Conservation (phyloP, 1,284 basidiomycete species). For the Inonotus hispidus region DNA sequence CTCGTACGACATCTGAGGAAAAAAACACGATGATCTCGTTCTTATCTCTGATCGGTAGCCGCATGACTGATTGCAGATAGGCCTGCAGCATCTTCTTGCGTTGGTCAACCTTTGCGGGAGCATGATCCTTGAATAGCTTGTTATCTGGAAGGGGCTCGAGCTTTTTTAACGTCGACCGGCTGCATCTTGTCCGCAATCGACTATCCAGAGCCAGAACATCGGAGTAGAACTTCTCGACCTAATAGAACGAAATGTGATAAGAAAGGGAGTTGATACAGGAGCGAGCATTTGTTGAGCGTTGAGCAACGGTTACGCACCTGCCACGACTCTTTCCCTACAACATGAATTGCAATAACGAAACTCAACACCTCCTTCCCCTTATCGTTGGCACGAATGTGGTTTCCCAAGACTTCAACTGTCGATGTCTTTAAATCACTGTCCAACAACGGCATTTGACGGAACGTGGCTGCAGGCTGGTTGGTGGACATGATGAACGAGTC, state of each 20-base stretch:
- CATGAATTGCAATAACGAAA: constrained; percentile 68
- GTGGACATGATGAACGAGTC: constrained; percentile 18
- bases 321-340: constrained; percentile 72
- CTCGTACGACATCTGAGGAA: constrained; percentile 80
- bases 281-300: not conserved
- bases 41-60: constrained; percentile 82
- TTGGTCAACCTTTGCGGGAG: constrained; percentile 93
- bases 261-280: not conserved
- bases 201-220: constrained; percentile 84
- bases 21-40: constrained; percentile 90
- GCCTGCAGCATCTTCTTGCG: constrained; percentile 84
- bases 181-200: constrained; percentile 50
- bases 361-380: constrained; percentile 83
- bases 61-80: constrained; percentile 84
- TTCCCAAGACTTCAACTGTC: constrained; percentile 57
- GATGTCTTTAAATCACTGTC: constrained; percentile 63
- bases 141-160: constrained; percentile 84
- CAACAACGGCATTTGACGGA: constrained; percentile 68
- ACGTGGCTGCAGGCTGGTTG: constrained; percentile 30
- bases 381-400: constrained; percentile 79
- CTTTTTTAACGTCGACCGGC: constrained; percentile 68
- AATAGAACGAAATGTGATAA: constrained; percentile 1
- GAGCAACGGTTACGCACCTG: constrained; percentile 41
- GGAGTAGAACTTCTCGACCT: constrained; percentile 81
- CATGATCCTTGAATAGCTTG: constrained; percentile 93